Conservation (phyloP, 768 basidiomycete genomes). For the Pleurotus sapidus region DNA sequence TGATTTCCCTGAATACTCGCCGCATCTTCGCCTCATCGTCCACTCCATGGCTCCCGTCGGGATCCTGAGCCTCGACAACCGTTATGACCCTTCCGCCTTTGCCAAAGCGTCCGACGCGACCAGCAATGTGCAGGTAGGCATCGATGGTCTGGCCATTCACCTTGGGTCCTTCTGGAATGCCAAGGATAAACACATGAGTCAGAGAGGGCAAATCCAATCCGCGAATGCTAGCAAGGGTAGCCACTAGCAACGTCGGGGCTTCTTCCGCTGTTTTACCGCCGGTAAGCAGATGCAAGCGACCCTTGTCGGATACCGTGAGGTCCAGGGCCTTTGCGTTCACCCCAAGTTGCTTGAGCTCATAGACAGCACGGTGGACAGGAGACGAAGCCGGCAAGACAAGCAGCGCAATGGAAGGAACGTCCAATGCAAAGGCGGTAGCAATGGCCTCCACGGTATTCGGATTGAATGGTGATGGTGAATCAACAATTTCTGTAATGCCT, state of each 20-base stretch:
- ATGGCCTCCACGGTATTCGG: slow-evolving; percentile 62
- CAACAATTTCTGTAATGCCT: slow-evolving; percentile 35
- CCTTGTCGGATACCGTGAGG: slow-evolving; percentile 40
- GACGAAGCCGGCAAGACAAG: slow-evolving; percentile 65
- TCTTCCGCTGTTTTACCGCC: slow-evolving; percentile 29
- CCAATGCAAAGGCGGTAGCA: slow-evolving; percentile 67
- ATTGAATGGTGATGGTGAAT: slow-evolving; percentile 51
- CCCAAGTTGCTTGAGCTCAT: slow-evolving; percentile 62
- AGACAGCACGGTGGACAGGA: slow-evolving; percentile 59
- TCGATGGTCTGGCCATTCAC: slow-evolving; percentile 45
- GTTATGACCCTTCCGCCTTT: slow-evolving; percentile 63
- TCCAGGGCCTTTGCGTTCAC: slow-evolving; percentile 66
- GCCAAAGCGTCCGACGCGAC: slow-evolving; percentile 75
- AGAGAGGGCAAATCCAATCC: slow-evolving; percentile 72
- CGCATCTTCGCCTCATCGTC: slow-evolving; percentile 37
- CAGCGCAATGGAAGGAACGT: slow-evolving; percentile 65
- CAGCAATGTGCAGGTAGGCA: slow-evolving; percentile 67
- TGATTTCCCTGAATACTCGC: slow-evolving; percentile 42
- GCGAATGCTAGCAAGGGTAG: slow-evolving; percentile 66
- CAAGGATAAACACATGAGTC: slow-evolving; percentile 73
- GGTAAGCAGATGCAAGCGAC: slow-evolving; percentile 38
- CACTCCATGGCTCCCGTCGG: slow-evolving; percentile 22
- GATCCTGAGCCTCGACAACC: slow-evolving; percentile 44
- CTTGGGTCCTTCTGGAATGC: slow-evolving; percentile 46
- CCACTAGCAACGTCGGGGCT: slow-evolving; percentile 63